Evolutionary conservation across 2,329 filamentous ascomycete species (phyloP), one percentile per base, ranked within the genome.

Genomic region (Leptographium flavum): DNA sequence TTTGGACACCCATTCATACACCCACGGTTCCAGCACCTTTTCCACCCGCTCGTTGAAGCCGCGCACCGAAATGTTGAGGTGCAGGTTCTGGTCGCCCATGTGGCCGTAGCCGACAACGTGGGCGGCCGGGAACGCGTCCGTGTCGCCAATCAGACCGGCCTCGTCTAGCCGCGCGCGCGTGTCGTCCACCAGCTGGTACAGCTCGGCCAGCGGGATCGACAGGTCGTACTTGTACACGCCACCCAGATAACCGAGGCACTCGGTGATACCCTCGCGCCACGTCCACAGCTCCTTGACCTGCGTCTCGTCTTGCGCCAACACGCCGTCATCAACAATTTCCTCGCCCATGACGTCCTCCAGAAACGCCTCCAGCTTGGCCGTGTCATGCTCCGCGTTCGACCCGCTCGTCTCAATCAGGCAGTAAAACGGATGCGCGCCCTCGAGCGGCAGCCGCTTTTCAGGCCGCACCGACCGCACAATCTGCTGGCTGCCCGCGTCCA

Each of bases 201-300:
- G 77, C 53, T 94, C 81, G 13, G 75, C 65, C 25, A 98, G 73
- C 2, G 92, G 92, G 53, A 98, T 94, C 7, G 92, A 96, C 28
- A 98, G 73, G 58, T 98, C 92, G 62, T 98, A 98, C 67, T 98
- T 98, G 74, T 98, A 98, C 9, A 92, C 88, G 38, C 88, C 92
- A 47, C 92, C 93, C 65, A 83, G 87, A 61, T 95, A 87, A 50
- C 85, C 85, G 23, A 93, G 70, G 39, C 81, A 80, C 66, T 98
- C 92, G 0, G 88, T 81, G 54, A 98, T 86, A 54, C 87, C 87
- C 68, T 98, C 92, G 51, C 92, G 79, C 79, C 88, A 96, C 48
- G 76, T 73, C 92, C 92, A 98, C 43, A 98, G 73, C 4, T 81
- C 72, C 57, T 77, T 78, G 53, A 84, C 74, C 63, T 98, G 93